Evolutionary conservation across 2,329 filamentous ascomycete species (phyloP).

Genomic region (Aspergillus tanneri): DNA sequence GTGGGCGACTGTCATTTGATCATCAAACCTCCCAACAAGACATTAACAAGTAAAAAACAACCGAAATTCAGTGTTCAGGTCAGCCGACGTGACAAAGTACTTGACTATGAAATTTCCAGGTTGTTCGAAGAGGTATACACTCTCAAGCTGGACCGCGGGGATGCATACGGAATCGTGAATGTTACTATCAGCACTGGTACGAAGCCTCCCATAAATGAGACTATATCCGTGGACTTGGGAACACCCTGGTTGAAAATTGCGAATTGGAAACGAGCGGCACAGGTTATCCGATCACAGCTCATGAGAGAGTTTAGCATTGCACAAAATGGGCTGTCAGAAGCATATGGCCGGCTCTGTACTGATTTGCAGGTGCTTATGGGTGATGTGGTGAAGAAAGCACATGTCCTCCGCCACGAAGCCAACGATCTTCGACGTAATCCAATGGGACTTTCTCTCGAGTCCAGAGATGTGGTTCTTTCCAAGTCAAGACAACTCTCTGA

Average conservation of each 20-base stretch:
- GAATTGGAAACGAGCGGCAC: conserved; percentile 47
- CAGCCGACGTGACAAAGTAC: conserved; percentile 40
- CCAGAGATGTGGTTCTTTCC: conserved; percentile 28
- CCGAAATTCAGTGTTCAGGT: conserved; percentile 52
- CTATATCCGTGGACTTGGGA: conserved; percentile 44
- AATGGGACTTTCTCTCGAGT: conserved; percentile 21
- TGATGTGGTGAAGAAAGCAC: conserved; percentile 38
- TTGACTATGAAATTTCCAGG: conserved; percentile 49
- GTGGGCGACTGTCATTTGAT: conserved; percentile 55
- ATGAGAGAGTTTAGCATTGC: conserved; percentile 38
- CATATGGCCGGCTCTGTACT: conserved; percentile 38
- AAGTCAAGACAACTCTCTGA: conserved; percentile 38
- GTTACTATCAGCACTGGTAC: conserved; percentile 47
- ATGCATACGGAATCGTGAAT: conserved; percentile 51
- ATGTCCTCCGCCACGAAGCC: conserved; percentile 33
- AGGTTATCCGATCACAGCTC: conserved; percentile 36
- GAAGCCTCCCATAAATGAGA: conserved; percentile 36
- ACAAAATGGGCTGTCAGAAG: conserved; percentile 39
- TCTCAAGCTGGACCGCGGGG: conserved; percentile 50
- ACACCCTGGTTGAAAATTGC: conserved; percentile 49
- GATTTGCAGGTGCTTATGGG: conserved; percentile 41
- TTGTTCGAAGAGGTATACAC: conserved; percentile 56
- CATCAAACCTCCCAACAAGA: conserved; percentile 49
- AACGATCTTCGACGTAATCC: conserved; percentile 27
- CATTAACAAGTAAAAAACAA: conserved; percentile 45